phyloP scores from a whole-genome alignment of 2,329 filamentous ascomycete species.

The Penicillium olsonii region DNA sequence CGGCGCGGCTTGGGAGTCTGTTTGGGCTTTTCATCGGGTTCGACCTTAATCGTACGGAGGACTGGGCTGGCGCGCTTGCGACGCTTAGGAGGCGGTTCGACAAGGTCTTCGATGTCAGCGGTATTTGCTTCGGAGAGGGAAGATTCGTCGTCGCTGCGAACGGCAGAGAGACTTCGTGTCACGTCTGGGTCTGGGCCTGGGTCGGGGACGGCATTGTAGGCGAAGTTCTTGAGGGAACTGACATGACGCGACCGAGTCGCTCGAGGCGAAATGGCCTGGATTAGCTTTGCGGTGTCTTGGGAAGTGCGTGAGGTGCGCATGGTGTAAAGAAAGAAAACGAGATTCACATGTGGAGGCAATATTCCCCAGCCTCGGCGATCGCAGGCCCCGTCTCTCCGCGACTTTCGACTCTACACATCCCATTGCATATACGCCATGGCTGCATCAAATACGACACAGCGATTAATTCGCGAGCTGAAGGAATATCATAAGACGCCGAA shows the following conservation, averaged over 20 bases:
- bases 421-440: background rate
- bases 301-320: conserved; percentile 64
- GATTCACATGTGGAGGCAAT: conserved; percentile 26
- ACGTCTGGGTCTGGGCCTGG: conserved; percentile 10
- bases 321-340: background rate
- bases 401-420: background rate
- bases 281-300: conserved; percentile 59
- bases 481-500: conserved; percentile 59
- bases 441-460: conserved; percentile 52
- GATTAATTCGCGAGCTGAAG: conserved; percentile 63
- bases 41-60: conserved; percentile 30
- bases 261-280: conserved; percentile 50
- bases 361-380: conserved; percentile 26
- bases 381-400: conserved; percentile 5
- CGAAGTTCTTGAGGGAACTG: conserved; percentile 30
- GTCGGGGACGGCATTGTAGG: conserved; percentile 22
- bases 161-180: conserved; percentile 28
- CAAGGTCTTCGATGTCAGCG: conserved; percentile 61
- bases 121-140: conserved; percentile 39
- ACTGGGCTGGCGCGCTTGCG: conserved; percentile 45
- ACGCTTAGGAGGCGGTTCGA: conserved; percentile 46
- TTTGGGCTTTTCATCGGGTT: conserved; percentile 21
- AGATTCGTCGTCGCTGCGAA: conserved; percentile 30
- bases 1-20: conserved; percentile 39
- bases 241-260: conserved; percentile 38